Conservation (phyloP, 768 basidiomycete genomes). For the Pseudohyphozyma bogoriensis region DNA sequence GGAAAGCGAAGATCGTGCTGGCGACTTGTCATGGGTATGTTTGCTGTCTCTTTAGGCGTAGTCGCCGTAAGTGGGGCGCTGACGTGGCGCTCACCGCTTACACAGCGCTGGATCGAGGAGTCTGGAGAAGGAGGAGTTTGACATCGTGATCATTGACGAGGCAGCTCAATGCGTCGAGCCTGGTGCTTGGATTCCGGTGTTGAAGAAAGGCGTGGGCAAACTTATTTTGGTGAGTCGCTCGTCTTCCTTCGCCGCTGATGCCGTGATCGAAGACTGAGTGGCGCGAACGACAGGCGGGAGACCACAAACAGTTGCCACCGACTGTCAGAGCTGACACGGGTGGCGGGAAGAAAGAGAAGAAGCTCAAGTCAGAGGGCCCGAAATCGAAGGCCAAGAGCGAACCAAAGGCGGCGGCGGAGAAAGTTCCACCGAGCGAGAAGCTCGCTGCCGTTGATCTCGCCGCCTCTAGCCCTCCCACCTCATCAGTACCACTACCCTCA, state of each 20-base stretch:
- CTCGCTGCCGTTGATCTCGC: background rate
- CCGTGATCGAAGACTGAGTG: background rate
- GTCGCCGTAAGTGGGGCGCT: background rate
- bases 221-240: slow-evolving; percentile 29
- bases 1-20: slow-evolving; percentile 74
- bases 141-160: slow-evolving; percentile 92
- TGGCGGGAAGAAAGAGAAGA: background rate
- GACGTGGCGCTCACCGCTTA: background rate
- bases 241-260: background rate
- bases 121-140: slow-evolving; percentile 65
- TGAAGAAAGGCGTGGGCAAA: slow-evolving; percentile 66
- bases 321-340: slow-evolving; percentile 61
- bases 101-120: slow-evolving; percentile 63
- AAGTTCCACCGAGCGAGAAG: background rate
- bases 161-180: slow-evolving; percentile 95
- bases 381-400: background rate
- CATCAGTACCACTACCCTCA: slow-evolving; percentile 26
- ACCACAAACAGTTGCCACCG: slow-evolving; percentile 90
- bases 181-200: slow-evolving; percentile 91
- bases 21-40: slow-evolving; percentile 76
- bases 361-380: background rate
- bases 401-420: too few relatives aligned
- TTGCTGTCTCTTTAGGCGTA: background rate
- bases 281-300: slow-evolving; percentile 63
- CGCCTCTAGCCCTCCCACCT: background rate